Conservation (phyloP, 2,329 filamentous ascomycete genomes). For the Penicillium verrucosum region DNA sequence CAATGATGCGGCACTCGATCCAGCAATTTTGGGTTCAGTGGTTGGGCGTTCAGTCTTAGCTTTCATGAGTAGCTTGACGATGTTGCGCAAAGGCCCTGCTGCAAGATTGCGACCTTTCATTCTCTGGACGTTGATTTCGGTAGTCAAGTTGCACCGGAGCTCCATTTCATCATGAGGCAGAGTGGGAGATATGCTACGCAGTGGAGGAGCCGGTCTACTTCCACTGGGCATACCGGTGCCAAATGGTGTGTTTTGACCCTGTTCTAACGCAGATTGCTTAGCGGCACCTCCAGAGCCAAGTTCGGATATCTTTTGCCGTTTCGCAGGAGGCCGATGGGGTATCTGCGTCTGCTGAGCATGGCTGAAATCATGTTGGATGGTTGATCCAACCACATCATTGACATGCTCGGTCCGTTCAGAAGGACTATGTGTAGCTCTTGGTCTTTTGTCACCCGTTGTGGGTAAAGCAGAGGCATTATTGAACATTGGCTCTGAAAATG, state of each 20-base stretch:
- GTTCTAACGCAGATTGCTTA: neutral
- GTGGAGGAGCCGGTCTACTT: neutral
- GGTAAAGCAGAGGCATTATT: neutral
- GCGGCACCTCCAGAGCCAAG: neutral
- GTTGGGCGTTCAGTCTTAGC: neutral
- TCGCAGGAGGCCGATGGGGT: neutral
- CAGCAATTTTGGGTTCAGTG: neutral
- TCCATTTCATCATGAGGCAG: neutral
- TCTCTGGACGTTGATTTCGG: conserved; percentile 2
- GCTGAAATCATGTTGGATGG: neutral
- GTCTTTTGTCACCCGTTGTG: neutral
- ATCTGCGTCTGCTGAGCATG: neutral
- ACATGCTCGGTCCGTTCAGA: neutral
- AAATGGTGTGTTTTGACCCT: neutral
- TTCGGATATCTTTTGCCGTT: neutral
- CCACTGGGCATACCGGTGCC: neutral
- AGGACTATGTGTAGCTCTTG: too few species aligned
- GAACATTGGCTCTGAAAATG: neutral
- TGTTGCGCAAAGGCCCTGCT: neutral
- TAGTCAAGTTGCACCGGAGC: conserved; percentile 1
- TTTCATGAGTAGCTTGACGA: neutral
- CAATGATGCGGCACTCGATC: too few species aligned
- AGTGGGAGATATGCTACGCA: neutral
- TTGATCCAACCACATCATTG: neutral
- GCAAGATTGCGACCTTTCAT: neutral